Evolutionary conservation across 2,329 filamentous ascomycete species (phyloP).

Genomic region (Ophiostoma perfectum): DNA sequence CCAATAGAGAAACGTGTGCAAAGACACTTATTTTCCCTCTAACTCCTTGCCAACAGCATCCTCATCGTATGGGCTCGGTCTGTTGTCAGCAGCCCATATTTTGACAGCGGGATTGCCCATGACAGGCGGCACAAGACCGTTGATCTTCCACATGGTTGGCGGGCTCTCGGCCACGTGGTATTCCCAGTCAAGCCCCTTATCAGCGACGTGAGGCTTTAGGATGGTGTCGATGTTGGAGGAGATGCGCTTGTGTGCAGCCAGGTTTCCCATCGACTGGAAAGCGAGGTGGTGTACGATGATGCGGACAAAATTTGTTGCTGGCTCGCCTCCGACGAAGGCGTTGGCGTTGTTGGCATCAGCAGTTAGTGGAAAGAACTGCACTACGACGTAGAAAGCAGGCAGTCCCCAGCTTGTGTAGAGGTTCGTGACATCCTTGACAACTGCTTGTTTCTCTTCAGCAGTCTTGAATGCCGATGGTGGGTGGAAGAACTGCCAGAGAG

Average conservation of each 20-base stretch:
- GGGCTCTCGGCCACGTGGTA: slow-evolving; percentile 40
- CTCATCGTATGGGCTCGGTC: slow-evolving; percentile 5
- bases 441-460: slow-evolving; percentile 29
- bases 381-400: slow-evolving; percentile 42
- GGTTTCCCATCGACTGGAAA: slow-evolving; percentile 17
- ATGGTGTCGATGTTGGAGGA: slow-evolving; percentile 30
- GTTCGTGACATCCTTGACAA: slow-evolving; percentile 36
- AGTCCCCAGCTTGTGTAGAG: slow-evolving; percentile 31
- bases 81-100: slow-evolving; percentile 18
- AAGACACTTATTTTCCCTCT: neutral
- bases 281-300: slow-evolving; percentile 24
- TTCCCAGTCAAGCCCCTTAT: slow-evolving; percentile 42
- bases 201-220: slow-evolving; percentile 38
- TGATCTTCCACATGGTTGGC: slow-evolving; percentile 41
- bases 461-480: slow-evolving; percentile 34
- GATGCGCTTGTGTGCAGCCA: slow-evolving; percentile 14
- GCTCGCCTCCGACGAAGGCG: slow-evolving; percentile 16
- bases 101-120: slow-evolving; percentile 7
- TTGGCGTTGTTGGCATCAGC: neutral
- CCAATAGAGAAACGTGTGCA: no score
- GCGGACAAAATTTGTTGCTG: slow-evolving; percentile 22
- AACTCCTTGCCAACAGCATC: neutral
- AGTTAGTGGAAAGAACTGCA: slow-evolving; percentile 36
- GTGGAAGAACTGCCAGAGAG: slow-evolving; percentile 42
- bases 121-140: slow-evolving; percentile 29